phyloP scores from a whole-genome alignment of 1,139 yeast species.

The Pichia sp. region DNA sequence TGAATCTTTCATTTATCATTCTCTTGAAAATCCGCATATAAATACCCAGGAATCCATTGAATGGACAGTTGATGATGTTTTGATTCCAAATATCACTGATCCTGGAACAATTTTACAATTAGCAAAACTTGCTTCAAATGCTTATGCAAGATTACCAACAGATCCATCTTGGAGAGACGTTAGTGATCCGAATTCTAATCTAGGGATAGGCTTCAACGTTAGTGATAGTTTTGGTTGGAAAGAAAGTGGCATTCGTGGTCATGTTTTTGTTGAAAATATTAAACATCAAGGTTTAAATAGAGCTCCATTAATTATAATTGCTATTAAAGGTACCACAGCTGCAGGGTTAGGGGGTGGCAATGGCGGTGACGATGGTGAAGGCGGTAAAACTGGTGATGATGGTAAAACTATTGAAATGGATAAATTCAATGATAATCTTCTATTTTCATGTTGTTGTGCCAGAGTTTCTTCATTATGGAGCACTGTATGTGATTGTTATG shows the following conservation, averaged over 20 bases:
- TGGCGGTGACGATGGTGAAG: constrained; percentile 64
- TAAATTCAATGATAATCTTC: constrained; percentile 76
- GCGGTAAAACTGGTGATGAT: constrained; percentile 62
- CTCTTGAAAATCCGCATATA: constrained; percentile 43
- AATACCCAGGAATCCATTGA: constrained; percentile 40
- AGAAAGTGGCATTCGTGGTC: constrained; percentile 80
- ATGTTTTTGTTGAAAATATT: constrained; percentile 67
- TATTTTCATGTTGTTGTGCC: constrained; percentile 96
- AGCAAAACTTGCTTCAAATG: constrained; percentile 87
- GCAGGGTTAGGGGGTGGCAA: constrained; percentile 70
- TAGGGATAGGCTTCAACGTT: constrained; percentile 18
- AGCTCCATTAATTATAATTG: constrained; percentile 59
- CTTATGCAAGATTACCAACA: constrained; percentile 73
- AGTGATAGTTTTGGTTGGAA: constrained; percentile 78
- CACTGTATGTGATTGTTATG: constrained; percentile 92
- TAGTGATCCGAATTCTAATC: constrained; percentile 25
- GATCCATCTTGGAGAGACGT: constrained; percentile 90
- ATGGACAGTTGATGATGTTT: constrained; percentile 45
- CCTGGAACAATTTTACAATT: constrained; percentile 63
- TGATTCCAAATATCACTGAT: constrained; percentile 71
- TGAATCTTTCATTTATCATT: constrained; percentile 59
- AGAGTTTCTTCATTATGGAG: constrained; percentile 88
- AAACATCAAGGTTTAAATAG: constrained; percentile 12
- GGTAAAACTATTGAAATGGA: constrained; percentile 77
- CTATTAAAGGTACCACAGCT: constrained; percentile 91